Evolutionary conservation across 1,139 yeast species (phyloP).

Genomic region (Debaryomyces singareniensis): DNA sequence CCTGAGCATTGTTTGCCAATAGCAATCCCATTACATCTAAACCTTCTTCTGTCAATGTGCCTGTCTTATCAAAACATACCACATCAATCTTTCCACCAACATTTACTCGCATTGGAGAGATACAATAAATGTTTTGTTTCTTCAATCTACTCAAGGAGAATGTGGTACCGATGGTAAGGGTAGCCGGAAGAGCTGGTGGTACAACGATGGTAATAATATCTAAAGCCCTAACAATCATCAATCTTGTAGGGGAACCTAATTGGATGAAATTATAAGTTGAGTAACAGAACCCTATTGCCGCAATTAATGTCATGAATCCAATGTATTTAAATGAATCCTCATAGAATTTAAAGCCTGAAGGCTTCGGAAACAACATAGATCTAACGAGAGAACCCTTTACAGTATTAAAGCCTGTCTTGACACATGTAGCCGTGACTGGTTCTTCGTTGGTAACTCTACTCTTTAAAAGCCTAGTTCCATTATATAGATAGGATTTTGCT

Average conservation of each 20-base stretch:
- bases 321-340: conserved; percentile 91
- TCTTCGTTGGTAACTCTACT: conserved; percentile 61
- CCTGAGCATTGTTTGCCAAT: conserved; percentile 45
- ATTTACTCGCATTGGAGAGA: conserved; percentile 88
- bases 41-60: conserved; percentile 96
- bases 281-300: conserved; percentile 74
- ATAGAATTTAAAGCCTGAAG: conserved; percentile 88
- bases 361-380: conserved; percentile 95
- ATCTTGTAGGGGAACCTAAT: conserved; percentile 59
- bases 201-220: conserved; percentile 95
- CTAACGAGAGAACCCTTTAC: conserved; percentile 94
- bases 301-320: conserved; percentile 88
- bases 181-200: conserved; percentile 98
- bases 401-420: conserved; percentile 88
- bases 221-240: conserved; percentile 81
- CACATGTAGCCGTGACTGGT: conserved; percentile 82
- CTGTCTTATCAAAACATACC: conserved; percentile 93
- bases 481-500: conserved; percentile 71
- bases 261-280: conserved; percentile 79
- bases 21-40: conserved; percentile 88
- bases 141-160: conserved; percentile 80
- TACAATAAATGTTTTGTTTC: conserved; percentile 65
- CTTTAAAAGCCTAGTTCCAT: conserved; percentile 84
- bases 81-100: conserved; percentile 91
- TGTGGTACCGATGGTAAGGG: conserved; percentile 91